A percentile compares a stretch with the other conserved stretches of the same genome.
Conservation (phyloP, 495 filamentous ascomycete species). For the Tuber magnatum region DNA sequence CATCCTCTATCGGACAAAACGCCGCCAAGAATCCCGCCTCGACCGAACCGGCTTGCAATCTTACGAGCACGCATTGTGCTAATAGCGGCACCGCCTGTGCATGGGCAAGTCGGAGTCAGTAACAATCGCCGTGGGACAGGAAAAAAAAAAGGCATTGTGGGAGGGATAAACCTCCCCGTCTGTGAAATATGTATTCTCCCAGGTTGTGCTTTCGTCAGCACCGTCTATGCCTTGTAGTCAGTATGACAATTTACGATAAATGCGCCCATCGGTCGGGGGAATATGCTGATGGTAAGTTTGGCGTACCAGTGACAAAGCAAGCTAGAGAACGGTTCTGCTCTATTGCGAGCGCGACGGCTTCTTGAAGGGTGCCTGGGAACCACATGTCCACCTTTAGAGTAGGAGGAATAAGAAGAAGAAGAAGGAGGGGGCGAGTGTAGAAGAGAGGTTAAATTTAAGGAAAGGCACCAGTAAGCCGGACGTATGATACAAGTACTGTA, state of each 20-base stretch:
- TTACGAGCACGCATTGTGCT: slow-evolving; percentile 57
- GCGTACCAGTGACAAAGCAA: slow-evolving; percentile 62
- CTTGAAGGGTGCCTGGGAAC: slow-evolving; percentile 67
- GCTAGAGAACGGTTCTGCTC: slow-evolving; percentile 57
- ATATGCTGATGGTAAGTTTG: slow-evolving; percentile 2
- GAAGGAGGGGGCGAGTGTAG: neutral
- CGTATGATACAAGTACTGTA: neutral
- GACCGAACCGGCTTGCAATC: slow-evolving; percentile 59
- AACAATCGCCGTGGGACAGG: neutral
- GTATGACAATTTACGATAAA: slow-evolving; percentile 20
- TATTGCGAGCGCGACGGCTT: slow-evolving; percentile 68
- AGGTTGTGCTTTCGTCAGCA: slow-evolving; percentile 55
- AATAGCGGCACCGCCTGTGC: slow-evolving; percentile 49
- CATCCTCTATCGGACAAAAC: slow-evolving; percentile 65
- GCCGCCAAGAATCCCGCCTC: slow-evolving; percentile 75
- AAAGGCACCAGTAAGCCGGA: neutral
- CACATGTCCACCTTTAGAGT: slow-evolving; percentile 52
- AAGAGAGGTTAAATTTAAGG: neutral
- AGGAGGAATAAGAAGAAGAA: no score
- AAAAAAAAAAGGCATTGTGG: neutral
- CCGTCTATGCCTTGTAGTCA: slow-evolving; percentile 50
- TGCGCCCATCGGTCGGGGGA: neutral
- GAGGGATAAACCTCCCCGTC: slow-evolving; percentile 50
- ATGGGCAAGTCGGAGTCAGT: neutral
- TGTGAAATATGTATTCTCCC: slow-evolving; percentile 68